Evolutionary conservation across 257 asterid species (phyloP).

Genomic region (Capsicum baccatum): DNA sequence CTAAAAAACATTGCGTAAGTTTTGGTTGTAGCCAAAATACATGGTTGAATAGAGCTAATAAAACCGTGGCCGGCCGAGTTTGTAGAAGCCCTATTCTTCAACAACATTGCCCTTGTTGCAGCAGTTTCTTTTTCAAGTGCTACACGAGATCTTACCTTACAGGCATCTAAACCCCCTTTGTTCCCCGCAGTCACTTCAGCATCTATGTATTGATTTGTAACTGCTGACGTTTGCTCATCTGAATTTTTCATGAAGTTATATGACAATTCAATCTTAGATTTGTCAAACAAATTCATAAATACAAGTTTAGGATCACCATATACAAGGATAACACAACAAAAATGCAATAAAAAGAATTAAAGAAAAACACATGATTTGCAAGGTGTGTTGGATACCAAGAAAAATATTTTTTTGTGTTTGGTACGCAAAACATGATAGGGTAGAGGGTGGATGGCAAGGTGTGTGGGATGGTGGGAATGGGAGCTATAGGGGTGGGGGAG

Average conservation of each 20-base stretch:
- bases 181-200: background rate
- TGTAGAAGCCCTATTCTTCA: background rate
- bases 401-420: background rate
- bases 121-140: background rate
- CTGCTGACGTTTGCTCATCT: background rate
- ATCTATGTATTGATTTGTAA: background rate
- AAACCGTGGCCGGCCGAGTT: background rate
- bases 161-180: background rate
- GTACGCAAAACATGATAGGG: background rate
- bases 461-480: background rate
- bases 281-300: background rate
- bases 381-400: background rate
- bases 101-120: background rate
- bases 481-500: background rate
- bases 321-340: background rate
- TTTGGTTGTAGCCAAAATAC: slow-evolving; percentile 2
- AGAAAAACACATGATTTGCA: background rate
- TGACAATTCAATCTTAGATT: background rate
- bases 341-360: background rate
- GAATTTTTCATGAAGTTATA: background rate
- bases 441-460: background rate
- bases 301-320: background rate
- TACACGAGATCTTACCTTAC: background rate
- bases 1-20: background rate
- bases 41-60: background rate